Conservation (phyloP, 1,284 basidiomycete genomes). For the Ceratobasidium sp. region DNA sequence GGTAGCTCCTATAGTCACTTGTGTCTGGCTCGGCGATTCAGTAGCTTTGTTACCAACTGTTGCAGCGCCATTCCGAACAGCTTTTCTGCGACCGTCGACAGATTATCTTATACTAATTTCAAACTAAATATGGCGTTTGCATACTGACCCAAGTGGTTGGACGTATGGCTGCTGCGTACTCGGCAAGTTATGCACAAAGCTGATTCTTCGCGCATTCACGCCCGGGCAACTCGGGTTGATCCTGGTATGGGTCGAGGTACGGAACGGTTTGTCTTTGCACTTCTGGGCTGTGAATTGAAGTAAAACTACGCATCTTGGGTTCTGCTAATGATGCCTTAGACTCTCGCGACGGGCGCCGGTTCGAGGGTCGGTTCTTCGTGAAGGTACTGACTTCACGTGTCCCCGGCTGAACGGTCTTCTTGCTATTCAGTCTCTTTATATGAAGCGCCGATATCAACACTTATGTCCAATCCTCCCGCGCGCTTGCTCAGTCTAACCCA, state of each 20-base stretch:
- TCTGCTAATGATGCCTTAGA: slow-evolving; percentile 14
- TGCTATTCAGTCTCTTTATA: neutral
- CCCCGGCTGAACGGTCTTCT: slow-evolving; percentile 9
- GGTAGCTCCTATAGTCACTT: slow-evolving; percentile 33
- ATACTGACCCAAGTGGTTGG: slow-evolving; percentile 37
- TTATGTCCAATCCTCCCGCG: slow-evolving; percentile 36
- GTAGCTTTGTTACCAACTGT: slow-evolving; percentile 17
- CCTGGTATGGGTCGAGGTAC: slow-evolving; percentile 35
- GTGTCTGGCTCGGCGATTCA: slow-evolving; percentile 43
- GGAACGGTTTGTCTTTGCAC: slow-evolving; percentile 41
- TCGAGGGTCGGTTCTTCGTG: slow-evolving; percentile 43
- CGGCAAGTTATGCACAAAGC: neutral
- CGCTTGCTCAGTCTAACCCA: slow-evolving; percentile 36
- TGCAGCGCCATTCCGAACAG: slow-evolving; percentile 22
- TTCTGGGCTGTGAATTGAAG: slow-evolving; percentile 26
- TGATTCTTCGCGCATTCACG: neutral
- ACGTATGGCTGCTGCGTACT: slow-evolving; percentile 31
- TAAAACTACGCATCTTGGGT: neutral
- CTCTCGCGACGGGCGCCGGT: slow-evolving; percentile 42
- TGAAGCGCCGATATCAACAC: slow-evolving; percentile 35
- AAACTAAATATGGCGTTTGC: slow-evolving; percentile 12
- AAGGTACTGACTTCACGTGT: slow-evolving; percentile 44
- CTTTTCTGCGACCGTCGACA: slow-evolving; percentile 21
- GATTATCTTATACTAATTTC: neutral
- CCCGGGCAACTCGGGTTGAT: slow-evolving; percentile 2